Evolutionary conservation across 139 green algal species (phyloP), one percentile per base, ranked within the genome.

Genomic region (Ettlia oleoabundans): DNA sequence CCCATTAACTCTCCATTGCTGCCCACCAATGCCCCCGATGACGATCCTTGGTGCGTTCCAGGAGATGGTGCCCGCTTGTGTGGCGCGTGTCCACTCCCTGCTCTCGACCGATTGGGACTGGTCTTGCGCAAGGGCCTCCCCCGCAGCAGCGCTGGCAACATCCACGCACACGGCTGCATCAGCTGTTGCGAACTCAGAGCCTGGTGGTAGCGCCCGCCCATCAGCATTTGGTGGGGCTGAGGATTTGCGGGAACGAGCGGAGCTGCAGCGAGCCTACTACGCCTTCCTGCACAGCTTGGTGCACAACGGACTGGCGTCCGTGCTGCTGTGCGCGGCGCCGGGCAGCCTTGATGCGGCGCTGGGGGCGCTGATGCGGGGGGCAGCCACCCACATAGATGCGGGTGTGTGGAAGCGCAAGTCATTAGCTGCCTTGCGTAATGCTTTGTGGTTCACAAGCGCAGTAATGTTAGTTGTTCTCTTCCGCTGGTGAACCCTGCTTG

Each of bases 261-360:
- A 95, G 76, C 82, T 98, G 28, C 94, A 98, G 90, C 84, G 86
- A 13, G 64, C 82, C 2, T 96, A 94, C 87, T 96, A 95, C 84
- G 41, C 62, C n/a, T 85, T 97, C 76, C 76, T 95, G 53, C 87
- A 91, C 30, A 81, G 66, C n/a, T 35, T 96, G 28, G 75, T 71
- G 58, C 75, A 81, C 75, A 81, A 71, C 75, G 42, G 62, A 22
- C 51, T 82, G 76, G 9, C 41, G 43, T 22, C 22, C 10, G 67
- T 78, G 18, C 33, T 83, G 38, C 58, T 86, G 55, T 35, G 32
- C 15, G 76, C 71, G 64, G 42, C 47, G 35, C 47, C 66, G 5
- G 79, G 62, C 19, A 69, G 47, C 19, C 78, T 91, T n/a, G 71
- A 81, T 9, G 71, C 81, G 1, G 82, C 81, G 47, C 81, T 96